phyloP scores from a whole-genome alignment of 2,329 filamentous ascomycete species.

The Pyricularia grisea region DNA sequence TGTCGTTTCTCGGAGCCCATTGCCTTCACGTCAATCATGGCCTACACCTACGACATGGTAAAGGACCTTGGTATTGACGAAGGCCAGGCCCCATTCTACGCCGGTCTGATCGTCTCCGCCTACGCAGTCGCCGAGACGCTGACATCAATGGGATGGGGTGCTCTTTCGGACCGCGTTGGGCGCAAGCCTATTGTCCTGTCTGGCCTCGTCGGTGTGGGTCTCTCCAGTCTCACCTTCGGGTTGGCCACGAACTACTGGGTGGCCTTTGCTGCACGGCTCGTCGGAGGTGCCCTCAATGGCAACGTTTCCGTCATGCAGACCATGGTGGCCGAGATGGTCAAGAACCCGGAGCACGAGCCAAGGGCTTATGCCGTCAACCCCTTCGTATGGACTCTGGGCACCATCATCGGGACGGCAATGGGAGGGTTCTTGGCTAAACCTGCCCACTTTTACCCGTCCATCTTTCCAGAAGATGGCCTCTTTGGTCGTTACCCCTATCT shows the following conservation, averaged over 20 bases:
- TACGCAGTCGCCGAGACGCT: slow-evolving; percentile 32
- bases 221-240: slow-evolving; percentile 31
- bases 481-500: slow-evolving; percentile 1
- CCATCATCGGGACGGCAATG: slow-evolving; percentile 80
- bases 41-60: slow-evolving; percentile 33
- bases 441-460: neutral
- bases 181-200: slow-evolving; percentile 20
- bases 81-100: slow-evolving; percentile 35
- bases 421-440: slow-evolving; percentile 31
- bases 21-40: slow-evolving; percentile 34
- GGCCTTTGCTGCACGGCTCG: slow-evolving; percentile 28
- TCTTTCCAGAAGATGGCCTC: neutral
- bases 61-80: slow-evolving; percentile 26
- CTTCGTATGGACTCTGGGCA: slow-evolving; percentile 87
- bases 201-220: slow-evolving; percentile 20
- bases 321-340: slow-evolving; percentile 32
- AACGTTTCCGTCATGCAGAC: slow-evolving; percentile 31
- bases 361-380: slow-evolving; percentile 29
- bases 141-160: slow-evolving; percentile 31
- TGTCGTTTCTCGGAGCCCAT: slow-evolving; percentile 35
- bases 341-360: slow-evolving; percentile 28
- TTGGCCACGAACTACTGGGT: slow-evolving; percentile 31
- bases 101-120: slow-evolving; percentile 35
- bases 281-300: slow-evolving; percentile 28
- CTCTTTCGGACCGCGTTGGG: slow-evolving; percentile 28